These are phyloP conservation scores for Austroboletus niveus DNA, from an alignment of 1,284 basidiomycete genomes.

Conservation along the genomic window DNA sequence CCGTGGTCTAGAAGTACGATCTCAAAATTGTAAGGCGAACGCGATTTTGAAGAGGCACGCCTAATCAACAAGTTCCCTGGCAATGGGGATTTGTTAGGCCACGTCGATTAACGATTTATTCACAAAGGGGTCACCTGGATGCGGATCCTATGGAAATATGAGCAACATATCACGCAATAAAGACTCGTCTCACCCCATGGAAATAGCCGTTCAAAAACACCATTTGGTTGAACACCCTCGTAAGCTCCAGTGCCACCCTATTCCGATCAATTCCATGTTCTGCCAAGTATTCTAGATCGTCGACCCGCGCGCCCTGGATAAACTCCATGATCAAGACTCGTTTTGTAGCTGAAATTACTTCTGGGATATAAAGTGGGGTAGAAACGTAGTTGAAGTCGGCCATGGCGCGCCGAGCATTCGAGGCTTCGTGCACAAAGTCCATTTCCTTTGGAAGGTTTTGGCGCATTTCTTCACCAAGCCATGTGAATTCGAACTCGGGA, in stretches of 20 bases:
- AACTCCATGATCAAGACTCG: constrained; percentile 95
- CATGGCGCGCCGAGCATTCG: constrained; percentile 73
- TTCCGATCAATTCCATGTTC: constrained; percentile 90
- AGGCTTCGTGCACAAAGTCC: constrained; percentile 90
- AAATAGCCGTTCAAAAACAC: constrained; percentile 95
- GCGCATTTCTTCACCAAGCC: constrained; percentile 93
- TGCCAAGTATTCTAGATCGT: constrained; percentile 86
- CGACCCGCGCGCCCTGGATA: constrained; percentile 85
- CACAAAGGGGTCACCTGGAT: constrained; percentile 53
- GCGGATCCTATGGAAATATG: constrained; percentile 57
- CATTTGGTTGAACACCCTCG: constrained; percentile 91
- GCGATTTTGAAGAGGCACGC: constrained; percentile 58
- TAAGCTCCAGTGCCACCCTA: constrained; percentile 87
- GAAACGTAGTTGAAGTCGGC: constrained; percentile 73
- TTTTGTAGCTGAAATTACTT: constrained; percentile 81
- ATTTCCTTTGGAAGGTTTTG: constrained; percentile 93
- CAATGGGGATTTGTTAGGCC: constrained; percentile 1
- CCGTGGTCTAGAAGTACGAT: constrained; percentile 92
- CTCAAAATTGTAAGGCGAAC: constrained; percentile 91
- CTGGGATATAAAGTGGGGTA: constrained; percentile 89
- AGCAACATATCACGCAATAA: not conserved
- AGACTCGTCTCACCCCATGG: constrained; percentile 60
- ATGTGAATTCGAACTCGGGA: constrained; percentile 90
- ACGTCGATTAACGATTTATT: not conserved
- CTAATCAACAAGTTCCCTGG: constrained; percentile 90